phyloP scores from a whole-genome alignment of 805 yeast species.

The Naumovozyma castellii region DNA sequence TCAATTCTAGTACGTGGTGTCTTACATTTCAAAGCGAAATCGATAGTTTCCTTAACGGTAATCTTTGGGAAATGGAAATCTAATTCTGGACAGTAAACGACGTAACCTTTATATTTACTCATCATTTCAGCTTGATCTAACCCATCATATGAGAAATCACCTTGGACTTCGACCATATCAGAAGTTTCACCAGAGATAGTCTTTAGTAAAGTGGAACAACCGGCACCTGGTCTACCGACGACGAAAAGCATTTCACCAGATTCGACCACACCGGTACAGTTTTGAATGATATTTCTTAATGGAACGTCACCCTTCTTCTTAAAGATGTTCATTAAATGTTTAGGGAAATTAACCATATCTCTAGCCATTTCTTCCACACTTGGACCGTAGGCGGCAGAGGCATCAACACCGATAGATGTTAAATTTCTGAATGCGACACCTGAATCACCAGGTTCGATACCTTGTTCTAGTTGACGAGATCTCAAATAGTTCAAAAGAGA shows the following conservation, averaged over 20 bases:
- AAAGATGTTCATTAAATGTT: conserved; percentile 12
- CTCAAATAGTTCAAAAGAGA: conserved; percentile 34
- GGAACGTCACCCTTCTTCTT: conserved; percentile 29
- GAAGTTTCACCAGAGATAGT: conserved; percentile 38
- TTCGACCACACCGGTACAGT: conserved; percentile 35
- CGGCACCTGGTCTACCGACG: conserved; percentile 54
- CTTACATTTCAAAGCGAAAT: conserved; percentile 40
- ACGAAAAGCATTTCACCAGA: conserved; percentile 47
- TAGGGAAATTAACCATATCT: conserved; percentile 26
- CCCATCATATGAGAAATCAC: conserved; percentile 42
- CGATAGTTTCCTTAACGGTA: conserved; percentile 43
- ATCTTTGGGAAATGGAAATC: conserved; percentile 44
- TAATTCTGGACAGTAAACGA: conserved; percentile 44
- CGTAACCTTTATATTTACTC: conserved; percentile 37
- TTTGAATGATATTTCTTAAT: conserved; percentile 33
- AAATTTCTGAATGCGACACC: conserved; percentile 41
- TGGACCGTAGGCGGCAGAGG: conserved; percentile 44
- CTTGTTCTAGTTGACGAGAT: conserved; percentile 34
- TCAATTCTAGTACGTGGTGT: conserved; percentile 40
- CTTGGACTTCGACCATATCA: conserved; percentile 31
- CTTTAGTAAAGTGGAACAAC: conserved; percentile 49
- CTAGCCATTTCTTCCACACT: conserved; percentile 37
- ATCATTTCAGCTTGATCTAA: conserved; percentile 40
- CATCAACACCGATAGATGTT: conserved; percentile 41
- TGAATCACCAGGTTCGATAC: conserved; percentile 39